Percentiles rank a stretch among this genome's conserved stretches.
These are phyloP conservation scores for Byssochlamys sp. DNA, from an alignment of 2,329 filamentous ascomycete genomes.

Conservation along the genomic window DNA sequence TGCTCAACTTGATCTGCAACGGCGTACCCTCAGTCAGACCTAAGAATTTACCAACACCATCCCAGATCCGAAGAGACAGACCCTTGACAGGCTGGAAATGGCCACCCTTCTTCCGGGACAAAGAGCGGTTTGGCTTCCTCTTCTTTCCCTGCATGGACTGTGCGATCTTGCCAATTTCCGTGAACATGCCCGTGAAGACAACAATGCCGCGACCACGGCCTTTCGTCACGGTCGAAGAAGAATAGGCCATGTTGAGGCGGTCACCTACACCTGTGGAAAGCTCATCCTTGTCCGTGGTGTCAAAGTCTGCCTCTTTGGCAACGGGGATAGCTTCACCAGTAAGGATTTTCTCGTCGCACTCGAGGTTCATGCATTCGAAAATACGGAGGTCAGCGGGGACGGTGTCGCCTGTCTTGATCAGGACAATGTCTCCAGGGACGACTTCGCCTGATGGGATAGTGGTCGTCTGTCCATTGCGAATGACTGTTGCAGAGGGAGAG, in stretches of 20 bases:
- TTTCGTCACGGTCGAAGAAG: conserved; percentile 51
- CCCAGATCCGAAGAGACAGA: conserved; percentile 37
- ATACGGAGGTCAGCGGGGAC: conserved; percentile 50
- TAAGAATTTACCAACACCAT: conserved; percentile 46
- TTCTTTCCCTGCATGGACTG: conserved; percentile 46
- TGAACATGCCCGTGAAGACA: conserved; percentile 51
- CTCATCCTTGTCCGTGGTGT: conserved; percentile 17
- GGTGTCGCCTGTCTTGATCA: conserved; percentile 47
- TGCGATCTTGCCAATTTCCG: conserved; percentile 54
- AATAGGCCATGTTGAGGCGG: conserved; percentile 52
- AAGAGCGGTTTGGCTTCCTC: conserved; percentile 30
- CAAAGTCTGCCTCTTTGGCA: conserved; percentile 38
- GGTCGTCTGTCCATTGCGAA: conserved; percentile 46
- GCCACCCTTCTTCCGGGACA: conserved; percentile 39
- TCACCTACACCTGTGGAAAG: conserved; percentile 44
- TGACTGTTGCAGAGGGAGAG: conserved; percentile 46
- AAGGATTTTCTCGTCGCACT: conserved; percentile 58
- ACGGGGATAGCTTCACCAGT: conserved; percentile 55
- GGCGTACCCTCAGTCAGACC: conserved; percentile 65
- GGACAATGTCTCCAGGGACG: conserved; percentile 50
- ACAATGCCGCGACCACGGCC: conserved; percentile 51
- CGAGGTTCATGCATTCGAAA: conserved; percentile 57
- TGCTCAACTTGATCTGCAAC: conserved; percentile 73
- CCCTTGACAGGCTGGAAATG: conserved; percentile 41
- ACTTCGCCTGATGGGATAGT: conserved; percentile 48